These are phyloP conservation scores for Pythium graminicola DNA, from an alignment of 352 stramenopile genomes.

Conservation along the genomic window DNA sequence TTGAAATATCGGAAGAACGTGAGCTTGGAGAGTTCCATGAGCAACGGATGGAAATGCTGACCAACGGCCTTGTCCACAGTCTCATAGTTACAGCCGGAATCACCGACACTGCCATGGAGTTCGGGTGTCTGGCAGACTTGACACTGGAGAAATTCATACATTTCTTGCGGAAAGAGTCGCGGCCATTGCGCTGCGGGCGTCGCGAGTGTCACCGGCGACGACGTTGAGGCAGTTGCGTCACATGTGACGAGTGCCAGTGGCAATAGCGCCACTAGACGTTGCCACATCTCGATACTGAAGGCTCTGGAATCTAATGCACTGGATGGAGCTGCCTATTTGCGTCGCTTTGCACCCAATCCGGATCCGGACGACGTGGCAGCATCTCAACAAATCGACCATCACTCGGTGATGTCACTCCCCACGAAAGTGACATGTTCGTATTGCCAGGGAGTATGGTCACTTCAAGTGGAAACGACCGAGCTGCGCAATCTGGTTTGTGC, in stretches of 20 bases:
- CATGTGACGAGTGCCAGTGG: conserved; percentile 5
- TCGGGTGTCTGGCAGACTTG: conserved; percentile 77
- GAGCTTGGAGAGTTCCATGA: conserved; percentile 67
- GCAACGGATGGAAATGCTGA: conserved; percentile 75
- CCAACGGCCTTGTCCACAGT: conserved; percentile 77
- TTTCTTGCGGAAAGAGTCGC: conserved; percentile 55
- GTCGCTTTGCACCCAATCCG: background rate
- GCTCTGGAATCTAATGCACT: background rate
- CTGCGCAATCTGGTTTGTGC: background rate
- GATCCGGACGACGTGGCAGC: conserved; percentile 11
- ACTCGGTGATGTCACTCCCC: conserved; percentile 9
- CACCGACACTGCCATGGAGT: conserved; percentile 70
- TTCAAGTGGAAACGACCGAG: conserved; percentile 16
- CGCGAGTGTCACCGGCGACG: background rate
- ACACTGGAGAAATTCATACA: conserved; percentile 73
- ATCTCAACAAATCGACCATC: conserved; percentile 11
- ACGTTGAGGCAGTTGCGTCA: background rate
- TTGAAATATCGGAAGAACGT: conserved; percentile 94
- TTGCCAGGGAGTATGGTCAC: conserved; percentile 15
- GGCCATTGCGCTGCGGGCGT: conserved; percentile 13
- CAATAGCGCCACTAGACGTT: background rate
- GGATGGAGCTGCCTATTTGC: conserved; percentile 10
- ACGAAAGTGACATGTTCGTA: conserved; percentile 9
- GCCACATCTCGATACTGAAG: too few relatives aligned
- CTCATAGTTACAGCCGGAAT: conserved; percentile 82